phyloP scores from a whole-genome alignment of 305 asterid genomes.

The Euphrasia arctica region DNA sequence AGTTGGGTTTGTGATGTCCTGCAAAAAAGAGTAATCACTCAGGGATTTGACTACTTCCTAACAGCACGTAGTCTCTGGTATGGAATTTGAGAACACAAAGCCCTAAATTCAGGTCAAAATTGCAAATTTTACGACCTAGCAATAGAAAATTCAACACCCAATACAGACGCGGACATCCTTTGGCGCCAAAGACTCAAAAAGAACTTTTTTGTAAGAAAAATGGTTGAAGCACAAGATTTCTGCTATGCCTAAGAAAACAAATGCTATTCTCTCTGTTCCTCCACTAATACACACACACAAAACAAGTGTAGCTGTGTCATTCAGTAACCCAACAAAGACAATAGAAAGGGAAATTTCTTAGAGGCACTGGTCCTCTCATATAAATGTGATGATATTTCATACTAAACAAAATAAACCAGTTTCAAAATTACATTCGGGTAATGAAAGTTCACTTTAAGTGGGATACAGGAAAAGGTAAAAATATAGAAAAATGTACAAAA shows the following conservation, averaged over 20 bases:
- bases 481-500: conserved; percentile 6
- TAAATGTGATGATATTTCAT: too few relatives aligned
- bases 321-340: background rate
- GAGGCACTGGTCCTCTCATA: too few relatives aligned
- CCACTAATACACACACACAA: background rate
- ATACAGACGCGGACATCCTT: background rate
- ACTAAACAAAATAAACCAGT: too few relatives aligned
- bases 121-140: background rate
- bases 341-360: too few relatives aligned
- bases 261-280: background rate
- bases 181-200: background rate
- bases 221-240: background rate
- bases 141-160: background rate
- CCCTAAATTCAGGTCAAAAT: background rate
- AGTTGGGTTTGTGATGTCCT: conserved; percentile 35
- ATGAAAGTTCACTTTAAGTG: too few relatives aligned
- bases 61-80: background rate
- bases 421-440: too few relatives aligned
- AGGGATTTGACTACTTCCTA: background rate
- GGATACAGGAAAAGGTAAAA: too few relatives aligned
- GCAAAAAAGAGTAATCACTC: background rate
- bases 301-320: too few relatives aligned
- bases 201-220: background rate
- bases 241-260: background rate
- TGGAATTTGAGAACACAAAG: background rate